Conservation (phyloP, 345 rosid species). For the Litchi chinensis region DNA sequence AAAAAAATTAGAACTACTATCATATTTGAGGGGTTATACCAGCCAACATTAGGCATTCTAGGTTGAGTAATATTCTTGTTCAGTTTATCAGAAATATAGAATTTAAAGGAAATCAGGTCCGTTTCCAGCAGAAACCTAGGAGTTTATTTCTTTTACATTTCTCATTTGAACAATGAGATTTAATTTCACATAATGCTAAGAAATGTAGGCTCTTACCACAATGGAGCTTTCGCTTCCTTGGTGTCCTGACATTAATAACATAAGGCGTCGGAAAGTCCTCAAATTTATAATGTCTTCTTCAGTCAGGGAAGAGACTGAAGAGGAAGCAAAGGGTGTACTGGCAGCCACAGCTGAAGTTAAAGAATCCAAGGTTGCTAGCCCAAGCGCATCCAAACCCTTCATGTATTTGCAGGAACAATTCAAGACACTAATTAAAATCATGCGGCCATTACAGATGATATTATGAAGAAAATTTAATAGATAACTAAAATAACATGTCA, state of each 20-base stretch:
- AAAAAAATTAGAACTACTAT: neutral
- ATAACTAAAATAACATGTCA: neutral
- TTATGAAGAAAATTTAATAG: neutral
- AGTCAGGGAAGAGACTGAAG: constrained; percentile 52
- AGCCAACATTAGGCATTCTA: neutral
- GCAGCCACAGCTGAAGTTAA: constrained; percentile 51
- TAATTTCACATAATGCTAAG: neutral
- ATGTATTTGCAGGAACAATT: constrained; percentile 17
- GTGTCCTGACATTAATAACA: constrained; percentile 60
- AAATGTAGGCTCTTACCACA: constrained; percentile 39
- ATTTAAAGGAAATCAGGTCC: neutral
- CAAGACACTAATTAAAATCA: constrained; percentile 13
- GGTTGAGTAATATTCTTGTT: neutral
- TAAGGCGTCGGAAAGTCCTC: constrained; percentile 67
- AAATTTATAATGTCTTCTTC: constrained; percentile 78
- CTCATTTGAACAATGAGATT: neutral
- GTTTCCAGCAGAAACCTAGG: neutral
- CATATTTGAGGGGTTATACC: constrained; percentile 1
- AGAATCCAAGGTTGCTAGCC: constrained; percentile 73
- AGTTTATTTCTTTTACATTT: neutral
- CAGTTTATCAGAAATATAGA: neutral
- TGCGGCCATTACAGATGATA: neutral
- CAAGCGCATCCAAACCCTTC: constrained; percentile 94
- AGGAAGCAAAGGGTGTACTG: constrained; percentile 50
- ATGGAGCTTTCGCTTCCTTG: constrained; percentile 33